Conservation (phyloP, 306 rosid genomes). For the Boehmeria nivea region DNA sequence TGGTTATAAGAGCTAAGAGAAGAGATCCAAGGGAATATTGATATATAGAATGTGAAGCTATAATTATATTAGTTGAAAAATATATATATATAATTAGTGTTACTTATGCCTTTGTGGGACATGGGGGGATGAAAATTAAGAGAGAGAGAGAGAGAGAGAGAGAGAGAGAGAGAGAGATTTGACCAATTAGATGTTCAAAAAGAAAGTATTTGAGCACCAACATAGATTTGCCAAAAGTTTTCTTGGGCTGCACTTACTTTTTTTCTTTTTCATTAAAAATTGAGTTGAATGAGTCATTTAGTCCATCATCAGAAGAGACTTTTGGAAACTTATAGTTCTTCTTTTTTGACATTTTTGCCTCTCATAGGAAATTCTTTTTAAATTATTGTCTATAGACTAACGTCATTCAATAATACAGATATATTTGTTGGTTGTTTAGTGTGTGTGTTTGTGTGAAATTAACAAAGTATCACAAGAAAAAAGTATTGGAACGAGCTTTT, state of each 20-base stretch:
- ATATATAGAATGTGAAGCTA: neutral
- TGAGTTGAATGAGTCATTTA: constrained; percentile 42
- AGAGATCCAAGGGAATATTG: constrained; percentile 17
- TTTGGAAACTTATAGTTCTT: constrained; percentile 12
- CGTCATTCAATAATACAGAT: neutral
- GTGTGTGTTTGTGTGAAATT: no score
- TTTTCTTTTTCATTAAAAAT: constrained; percentile 9
- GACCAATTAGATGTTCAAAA: constrained; percentile 36
- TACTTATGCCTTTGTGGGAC: neutral
- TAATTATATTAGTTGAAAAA: neutral
- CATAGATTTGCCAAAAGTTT: constrained; percentile 33
- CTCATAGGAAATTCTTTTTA: neutral
- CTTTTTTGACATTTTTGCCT: constrained; percentile 5
- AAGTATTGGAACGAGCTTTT: neutral
- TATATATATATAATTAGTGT: neutral
- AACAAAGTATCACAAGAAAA: constrained; percentile 9
- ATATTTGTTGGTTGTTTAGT: no score
- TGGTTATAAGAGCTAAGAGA: constrained; percentile 15
- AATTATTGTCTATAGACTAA: neutral
- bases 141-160: constrained; percentile 27
- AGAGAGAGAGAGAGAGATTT: constrained; percentile 28
- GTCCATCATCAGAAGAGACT: constrained; percentile 20
- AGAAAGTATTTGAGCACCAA: constrained; percentile 10
- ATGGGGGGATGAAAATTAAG: constrained; percentile 25
- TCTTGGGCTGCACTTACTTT: constrained; percentile 31